A percentile compares a stretch with the other conserved stretches of the same genome.
Evolutionary conservation across 2,329 filamentous ascomycete species (phyloP).

Genomic region (Pochonia chlamydosporia): DNA sequence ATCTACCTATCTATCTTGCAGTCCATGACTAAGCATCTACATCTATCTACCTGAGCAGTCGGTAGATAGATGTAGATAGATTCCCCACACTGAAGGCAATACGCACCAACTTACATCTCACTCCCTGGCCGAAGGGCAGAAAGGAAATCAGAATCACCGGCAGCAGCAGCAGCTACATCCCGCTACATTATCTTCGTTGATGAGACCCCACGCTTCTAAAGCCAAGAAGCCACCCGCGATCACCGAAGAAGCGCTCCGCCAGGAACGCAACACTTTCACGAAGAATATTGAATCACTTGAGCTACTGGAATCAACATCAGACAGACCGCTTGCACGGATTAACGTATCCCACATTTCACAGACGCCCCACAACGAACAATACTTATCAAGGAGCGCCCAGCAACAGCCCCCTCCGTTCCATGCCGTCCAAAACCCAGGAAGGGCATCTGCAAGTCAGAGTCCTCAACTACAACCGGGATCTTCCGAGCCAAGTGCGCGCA

Average conservation of each 20-base stretch:
- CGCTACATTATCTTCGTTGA: conserved; percentile 82
- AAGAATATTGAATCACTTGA: conserved; percentile 55
- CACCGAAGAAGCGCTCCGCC: conserved; percentile 21
- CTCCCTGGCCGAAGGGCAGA: conserved; percentile 6
- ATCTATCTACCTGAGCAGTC: too few relatives aligned
- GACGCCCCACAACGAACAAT: conserved; percentile 29
- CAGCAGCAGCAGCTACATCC: conserved; percentile 45
- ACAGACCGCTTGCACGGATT: conserved; percentile 24
- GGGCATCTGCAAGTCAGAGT: conserved; percentile 57
- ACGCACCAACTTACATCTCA: too few relatives aligned
- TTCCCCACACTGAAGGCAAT: too few relatives aligned
- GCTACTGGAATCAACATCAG: conserved; percentile 64
- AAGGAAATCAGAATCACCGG: conserved; percentile 6
- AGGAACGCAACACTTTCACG: conserved; percentile 36
- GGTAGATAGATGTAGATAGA: too few relatives aligned
- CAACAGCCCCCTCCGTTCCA: conserved; percentile 46
- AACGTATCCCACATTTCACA: conserved; percentile 36
- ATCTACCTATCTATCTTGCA: too few relatives aligned
- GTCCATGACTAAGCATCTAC: too few relatives aligned
- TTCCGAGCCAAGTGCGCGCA: conserved; percentile 38
- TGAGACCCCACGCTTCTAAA: conserved; percentile 62
- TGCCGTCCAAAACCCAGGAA: conserved; percentile 33
- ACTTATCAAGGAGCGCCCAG: conserved; percentile 43
- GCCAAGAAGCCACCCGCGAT: conserved; percentile 37
- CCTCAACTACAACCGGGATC: conserved; percentile 54